These are phyloP conservation scores for Phytophthora capsici DNA, from an alignment of 352 stramenopile genomes.

Conservation along the genomic window DNA sequence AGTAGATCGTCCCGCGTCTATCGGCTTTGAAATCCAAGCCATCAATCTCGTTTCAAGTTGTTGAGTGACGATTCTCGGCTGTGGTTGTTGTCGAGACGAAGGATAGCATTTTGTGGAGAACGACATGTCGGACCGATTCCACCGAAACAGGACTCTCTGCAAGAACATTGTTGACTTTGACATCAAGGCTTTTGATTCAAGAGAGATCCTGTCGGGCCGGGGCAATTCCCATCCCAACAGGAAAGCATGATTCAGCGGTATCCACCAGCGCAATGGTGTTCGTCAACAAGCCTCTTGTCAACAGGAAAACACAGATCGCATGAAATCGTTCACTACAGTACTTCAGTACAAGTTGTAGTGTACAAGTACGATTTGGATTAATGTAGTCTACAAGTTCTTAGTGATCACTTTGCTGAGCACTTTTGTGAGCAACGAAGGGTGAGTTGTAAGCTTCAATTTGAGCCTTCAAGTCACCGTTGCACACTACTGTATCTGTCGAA, in stretches of 20 bases:
- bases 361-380: too few species aligned
- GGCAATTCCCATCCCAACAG: slow-evolving; percentile 3
- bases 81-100: slow-evolving; percentile 5
- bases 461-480: slow-evolving; percentile 6
- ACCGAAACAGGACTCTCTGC: slow-evolving; percentile 5
- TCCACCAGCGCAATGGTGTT: neutral
- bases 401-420: slow-evolving; percentile 9
- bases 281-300: too few species aligned
- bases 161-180: too few species aligned
- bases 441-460: neutral
- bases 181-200: neutral
- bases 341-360: too few species aligned
- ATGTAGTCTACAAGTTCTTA: too few species aligned
- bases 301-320: neutral
- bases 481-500: neutral
- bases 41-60: slow-evolving; percentile 12
- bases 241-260: slow-evolving; percentile 9
- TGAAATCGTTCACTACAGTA: neutral
- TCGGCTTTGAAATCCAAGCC: slow-evolving; percentile 8
- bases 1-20: slow-evolving; percentile 13
- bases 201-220: neutral
- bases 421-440: slow-evolving; percentile 1
- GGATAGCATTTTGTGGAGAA: slow-evolving; percentile 1
- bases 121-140: slow-evolving; percentile 1
- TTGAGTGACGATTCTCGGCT: slow-evolving; percentile 9